Percentiles rank a stretch among this genome's conserved stretches.
These are phyloP conservation scores for Colletotrichum horii DNA, from an alignment of 2,329 filamentous ascomycete genomes.

Conservation along the genomic window DNA sequence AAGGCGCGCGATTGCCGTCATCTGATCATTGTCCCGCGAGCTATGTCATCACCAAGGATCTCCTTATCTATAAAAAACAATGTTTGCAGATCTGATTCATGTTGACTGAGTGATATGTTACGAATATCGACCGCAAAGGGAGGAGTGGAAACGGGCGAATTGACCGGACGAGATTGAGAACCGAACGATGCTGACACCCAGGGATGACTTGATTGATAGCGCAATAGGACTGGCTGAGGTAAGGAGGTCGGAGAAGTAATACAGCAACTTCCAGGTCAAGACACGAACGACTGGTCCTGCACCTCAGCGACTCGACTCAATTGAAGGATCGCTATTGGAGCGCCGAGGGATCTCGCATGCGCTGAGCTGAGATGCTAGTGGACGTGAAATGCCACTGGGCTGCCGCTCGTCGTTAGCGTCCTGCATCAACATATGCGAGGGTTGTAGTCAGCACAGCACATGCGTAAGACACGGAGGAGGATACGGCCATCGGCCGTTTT, in stretches of 20 bases:
- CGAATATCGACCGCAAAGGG: background rate
- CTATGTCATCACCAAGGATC: background rate
- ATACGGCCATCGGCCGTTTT: background rate
- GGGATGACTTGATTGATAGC: background rate
- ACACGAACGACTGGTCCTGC: constrained; percentile 1
- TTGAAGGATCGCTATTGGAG: background rate
- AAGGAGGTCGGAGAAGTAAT: constrained; percentile 4
- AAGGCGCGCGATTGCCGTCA: background rate
- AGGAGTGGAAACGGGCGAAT: background rate
- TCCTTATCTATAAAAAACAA: background rate
- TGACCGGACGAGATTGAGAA: background rate
- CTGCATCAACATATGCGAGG: background rate
- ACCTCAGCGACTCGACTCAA: background rate
- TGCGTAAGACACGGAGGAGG: background rate
- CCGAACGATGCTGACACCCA: background rate
- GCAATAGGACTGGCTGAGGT: background rate
- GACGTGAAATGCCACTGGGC: background rate
- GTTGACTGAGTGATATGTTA: background rate
- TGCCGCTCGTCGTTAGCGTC: background rate
- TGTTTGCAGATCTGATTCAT: background rate
- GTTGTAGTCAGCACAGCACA: background rate
- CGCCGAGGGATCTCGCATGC: background rate
- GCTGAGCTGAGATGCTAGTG: background rate
- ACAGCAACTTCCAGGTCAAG: background rate
- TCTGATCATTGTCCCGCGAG: background rate